Base-by-base conservation (phyloP, 257 asterid genomes). In the Solanum ossicruentum region DNA sequence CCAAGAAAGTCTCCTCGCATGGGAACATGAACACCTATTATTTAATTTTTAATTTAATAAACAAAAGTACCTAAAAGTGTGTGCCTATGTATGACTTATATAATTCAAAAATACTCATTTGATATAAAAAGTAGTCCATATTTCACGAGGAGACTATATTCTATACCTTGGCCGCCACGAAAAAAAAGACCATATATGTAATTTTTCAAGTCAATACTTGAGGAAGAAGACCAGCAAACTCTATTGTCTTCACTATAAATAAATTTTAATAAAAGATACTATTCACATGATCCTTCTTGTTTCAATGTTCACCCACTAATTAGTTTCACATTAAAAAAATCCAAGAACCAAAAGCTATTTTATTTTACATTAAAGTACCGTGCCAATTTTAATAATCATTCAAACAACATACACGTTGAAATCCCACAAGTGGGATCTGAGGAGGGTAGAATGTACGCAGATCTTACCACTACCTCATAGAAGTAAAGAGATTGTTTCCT, bases 121-220 rank as follows among this genome's bases (percentile, higher is more conserved):
- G 57, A 21, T 12, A 65, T n/a, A 32, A 13, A 78, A 61, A 84
- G 12, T 32, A 61, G 71, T 36, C 79, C 66, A 39, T 84, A 81
- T 84, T 52, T 87, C 90, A 86, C 90, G 81, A 77, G 88, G 83
- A 61, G 65, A 43, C 81, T 26, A 47, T 45, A 82, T 28, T 43
- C 82, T 84, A 85, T 80, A 77, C 85, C 95, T 89, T 92, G 88
- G 85, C 85, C 10, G 85, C 88, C 92, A 90, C 88, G 91, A 90
- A 92, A 91, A 54, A 82, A 79, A 26, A 58, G 21, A 65, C 18
- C 52, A 67, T 16, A 39, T 69, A 36, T 36, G 87, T 72, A 89
- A 82, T 39, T 67, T 16, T 67, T 21, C 1, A 49, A 83, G 88
- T 60, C 86, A 84, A 86, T 56, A 69, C 49, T 84, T 43, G 73